Evolutionary conservation across 1,284 basidiomycete species (phyloP).

Genomic region (Boletus semigastroideus): DNA sequence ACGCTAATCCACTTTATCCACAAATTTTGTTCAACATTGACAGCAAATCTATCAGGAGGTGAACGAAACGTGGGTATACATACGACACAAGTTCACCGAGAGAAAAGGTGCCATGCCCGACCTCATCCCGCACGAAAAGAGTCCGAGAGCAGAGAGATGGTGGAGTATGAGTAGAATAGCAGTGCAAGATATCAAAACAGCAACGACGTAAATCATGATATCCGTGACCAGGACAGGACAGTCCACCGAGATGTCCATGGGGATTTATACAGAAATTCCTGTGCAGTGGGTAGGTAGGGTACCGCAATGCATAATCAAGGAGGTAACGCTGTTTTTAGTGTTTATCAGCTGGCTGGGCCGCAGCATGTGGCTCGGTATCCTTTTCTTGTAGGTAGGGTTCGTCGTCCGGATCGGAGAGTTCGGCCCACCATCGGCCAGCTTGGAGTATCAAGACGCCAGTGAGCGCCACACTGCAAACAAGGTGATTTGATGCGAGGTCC

Average conservation of each 20-base stretch:
- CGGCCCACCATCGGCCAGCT: slow-evolving; percentile 79
- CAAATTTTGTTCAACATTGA: slow-evolving; percentile 2
- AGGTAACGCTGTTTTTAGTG: slow-evolving; percentile 8
- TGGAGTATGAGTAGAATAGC: slow-evolving; percentile 16
- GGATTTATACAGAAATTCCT: slow-evolving; percentile 7
- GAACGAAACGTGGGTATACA: slow-evolving; percentile 23
- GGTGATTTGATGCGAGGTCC: slow-evolving; percentile 75
- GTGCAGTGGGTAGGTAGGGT: not conserved
- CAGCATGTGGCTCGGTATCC: slow-evolving; percentile 13
- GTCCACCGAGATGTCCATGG: slow-evolving; percentile 6
- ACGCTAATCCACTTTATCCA: slow-evolving; percentile 1
- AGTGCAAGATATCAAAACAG: slow-evolving; percentile 33
- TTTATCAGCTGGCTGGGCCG: slow-evolving; percentile 4
- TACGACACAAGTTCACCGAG: slow-evolving; percentile 9
- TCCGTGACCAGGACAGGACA: slow-evolving; percentile 7
- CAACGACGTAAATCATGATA: slow-evolving; percentile 25
- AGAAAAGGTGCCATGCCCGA: slow-evolving; percentile 9
- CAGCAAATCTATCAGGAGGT: slow-evolving; percentile 6
- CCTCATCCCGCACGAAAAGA: slow-evolving; percentile 8
- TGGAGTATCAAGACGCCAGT: slow-evolving; percentile 78
- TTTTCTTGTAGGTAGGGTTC: slow-evolving; percentile 38
- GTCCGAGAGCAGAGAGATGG: not conserved
- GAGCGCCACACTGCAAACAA: slow-evolving; percentile 79
- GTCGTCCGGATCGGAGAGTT: slow-evolving; percentile 57
- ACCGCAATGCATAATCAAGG: slow-evolving; percentile 1